Percentiles rank a stretch among this genome's conserved stretches.
These are phyloP conservation scores for Teratosphaeria gauchensis DNA, from an alignment of 2,329 filamentous ascomycete species.

Conservation along the genomic window DNA sequence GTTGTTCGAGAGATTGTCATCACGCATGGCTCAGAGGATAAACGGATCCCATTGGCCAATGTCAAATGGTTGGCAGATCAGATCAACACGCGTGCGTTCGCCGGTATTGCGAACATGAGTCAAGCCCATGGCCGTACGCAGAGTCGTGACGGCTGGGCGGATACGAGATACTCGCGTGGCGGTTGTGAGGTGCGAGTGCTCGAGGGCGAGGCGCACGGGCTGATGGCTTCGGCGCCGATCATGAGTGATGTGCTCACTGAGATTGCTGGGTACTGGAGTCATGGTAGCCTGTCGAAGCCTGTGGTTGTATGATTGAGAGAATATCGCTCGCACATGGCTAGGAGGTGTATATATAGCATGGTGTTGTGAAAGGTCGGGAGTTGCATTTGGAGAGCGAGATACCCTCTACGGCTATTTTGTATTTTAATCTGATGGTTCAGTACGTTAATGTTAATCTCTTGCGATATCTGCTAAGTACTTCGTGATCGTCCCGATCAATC, in stretches of 20 bases:
- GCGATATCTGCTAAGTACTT: not conserved
- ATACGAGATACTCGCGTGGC: slow-evolving; percentile 23
- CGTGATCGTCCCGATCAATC: not conserved
- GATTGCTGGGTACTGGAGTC: slow-evolving; percentile 75
- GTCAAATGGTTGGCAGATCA: slow-evolving; percentile 88
- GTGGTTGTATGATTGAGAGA: not conserved
- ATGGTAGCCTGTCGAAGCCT: slow-evolving; percentile 4
- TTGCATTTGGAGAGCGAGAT: not conserved
- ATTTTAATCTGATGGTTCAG: not conserved
- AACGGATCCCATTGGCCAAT: slow-evolving; percentile 87
- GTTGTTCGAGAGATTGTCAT: slow-evolving; percentile 87
- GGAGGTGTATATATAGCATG: not conserved
- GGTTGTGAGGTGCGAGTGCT: slow-evolving; percentile 84
- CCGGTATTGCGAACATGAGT: slow-evolving; percentile 3
- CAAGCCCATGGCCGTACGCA: slow-evolving; percentile 3
- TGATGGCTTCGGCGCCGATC: slow-evolving; percentile 88
- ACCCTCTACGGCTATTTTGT: not conserved
- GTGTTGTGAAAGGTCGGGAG: not conserved
- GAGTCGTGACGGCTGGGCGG: slow-evolving; percentile 5
- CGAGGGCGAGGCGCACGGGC: slow-evolving; percentile 82
- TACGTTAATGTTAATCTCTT: not conserved
- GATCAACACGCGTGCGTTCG: slow-evolving; percentile 48
- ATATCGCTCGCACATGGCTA: not conserved
- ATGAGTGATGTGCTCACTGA: slow-evolving; percentile 95
- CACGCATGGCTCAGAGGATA: slow-evolving; percentile 85